Base-by-base conservation (phyloP, 768 basidiomycete genomes). In the Boletus subparvulus region DNA sequence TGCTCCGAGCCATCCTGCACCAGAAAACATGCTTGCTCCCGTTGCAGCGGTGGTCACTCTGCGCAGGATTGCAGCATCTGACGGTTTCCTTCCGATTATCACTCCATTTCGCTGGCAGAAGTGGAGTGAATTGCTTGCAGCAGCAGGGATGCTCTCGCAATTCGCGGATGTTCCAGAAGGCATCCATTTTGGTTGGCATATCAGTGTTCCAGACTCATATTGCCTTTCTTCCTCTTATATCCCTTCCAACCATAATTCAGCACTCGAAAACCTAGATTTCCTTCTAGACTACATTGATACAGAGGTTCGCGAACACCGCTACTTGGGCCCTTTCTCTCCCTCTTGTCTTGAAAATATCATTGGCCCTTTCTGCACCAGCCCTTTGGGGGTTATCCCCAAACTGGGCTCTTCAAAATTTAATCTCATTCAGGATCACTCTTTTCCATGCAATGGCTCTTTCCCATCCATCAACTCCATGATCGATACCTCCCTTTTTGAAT, bases 231-330 rank as follows among this genome's bases (percentile, higher is more conserved):
- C 24, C 1, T 7, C 47, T 0, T 42, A 17, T n/a, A 19, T 28
- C 0, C 36, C 36, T 2, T 30, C 16, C 19, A 59, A 59, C 13
- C 57, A 55, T 4, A 1, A 13, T 0, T 60, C 52, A 0, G 36
- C 36, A 3, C 3, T 42, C 0, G 30, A 51, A 0, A 19, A 51
- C 3, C 0, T 4, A 1, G 28, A 50, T 5, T 75, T 75, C 32
- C 69, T 78, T 13, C 35, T 64, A 3, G 35, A 51, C 0, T 75
- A 79, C 52, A 78, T 79, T 8, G 12, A 47, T 0, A 37, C 50
- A 28, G 72, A 79, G 53, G 61, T 72, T 0, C 61, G 56, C 0
- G 68, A 67, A 7, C 65, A 69, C 3, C 13, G 7, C 16, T 37
- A 14, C 6, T 17, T 16, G 3, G 13, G 37, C 7, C 37, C 37